Evolutionary conservation across 2,329 filamentous ascomycete species (phyloP).

Genomic region (Aspergillus oerlinghausenensis): DNA sequence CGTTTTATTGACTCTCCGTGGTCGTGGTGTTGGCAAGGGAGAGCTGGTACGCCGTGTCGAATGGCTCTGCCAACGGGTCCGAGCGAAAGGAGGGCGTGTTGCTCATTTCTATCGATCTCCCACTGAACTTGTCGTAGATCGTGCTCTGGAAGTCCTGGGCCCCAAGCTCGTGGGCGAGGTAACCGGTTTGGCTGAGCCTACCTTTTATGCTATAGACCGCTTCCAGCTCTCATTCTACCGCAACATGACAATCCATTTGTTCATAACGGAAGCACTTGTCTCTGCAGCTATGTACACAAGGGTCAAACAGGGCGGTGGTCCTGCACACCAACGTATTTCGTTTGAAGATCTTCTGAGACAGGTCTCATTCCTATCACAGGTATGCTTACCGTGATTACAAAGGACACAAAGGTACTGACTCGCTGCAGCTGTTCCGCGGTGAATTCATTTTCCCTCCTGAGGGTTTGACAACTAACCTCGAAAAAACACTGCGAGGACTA

Average conservation of each 20-base stretch:
- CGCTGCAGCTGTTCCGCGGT: constrained; percentile 70
- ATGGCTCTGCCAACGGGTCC: constrained; percentile 79
- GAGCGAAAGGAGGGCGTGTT: constrained; percentile 82
- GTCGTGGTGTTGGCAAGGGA: constrained; percentile 80
- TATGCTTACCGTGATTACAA: constrained; percentile 16
- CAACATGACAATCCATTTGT: constrained; percentile 98
- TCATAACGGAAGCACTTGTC: constrained; percentile 88
- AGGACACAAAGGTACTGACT: constrained; percentile 7
- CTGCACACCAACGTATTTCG: constrained; percentile 70
- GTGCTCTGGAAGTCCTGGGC: constrained; percentile 86
- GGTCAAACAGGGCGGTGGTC: constrained; percentile 86
- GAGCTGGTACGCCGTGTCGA: constrained; percentile 83
- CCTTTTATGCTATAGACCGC: constrained; percentile 89
- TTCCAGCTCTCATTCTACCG: constrained; percentile 98
- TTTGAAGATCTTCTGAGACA: constrained; percentile 71
- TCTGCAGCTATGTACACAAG: constrained; percentile 85
- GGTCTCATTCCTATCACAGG: constrained; percentile 78
- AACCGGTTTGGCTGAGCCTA: constrained; percentile 77
- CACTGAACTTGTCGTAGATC: constrained; percentile 76
- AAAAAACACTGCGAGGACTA: constrained; percentile 71
- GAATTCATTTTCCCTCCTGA: constrained; percentile 96
- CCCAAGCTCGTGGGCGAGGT: constrained; percentile 80
- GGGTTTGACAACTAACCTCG: constrained; percentile 73
- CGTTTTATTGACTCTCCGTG: constrained; percentile 82
- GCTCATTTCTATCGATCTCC: constrained; percentile 84